Percentiles rank a stretch among this genome's conserved stretches.
These are phyloP conservation scores for Quercus phellos DNA, from an alignment of 331 rosid genomes.

Conservation along the genomic window DNA sequence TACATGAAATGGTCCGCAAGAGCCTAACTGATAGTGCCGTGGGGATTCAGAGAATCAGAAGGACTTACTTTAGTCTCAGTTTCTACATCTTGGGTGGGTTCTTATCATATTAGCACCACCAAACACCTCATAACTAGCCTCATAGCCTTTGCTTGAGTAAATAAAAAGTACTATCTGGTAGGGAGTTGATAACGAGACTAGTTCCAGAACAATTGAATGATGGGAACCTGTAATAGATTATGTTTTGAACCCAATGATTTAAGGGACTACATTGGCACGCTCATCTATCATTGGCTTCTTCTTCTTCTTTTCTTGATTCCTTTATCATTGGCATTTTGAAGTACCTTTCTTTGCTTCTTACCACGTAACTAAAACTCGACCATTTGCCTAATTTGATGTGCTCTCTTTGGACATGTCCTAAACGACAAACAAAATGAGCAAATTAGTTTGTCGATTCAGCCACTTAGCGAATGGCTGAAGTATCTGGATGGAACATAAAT, in stretches of 20 bases:
- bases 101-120: slow-evolving; percentile 17
- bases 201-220: slow-evolving; percentile 10
- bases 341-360: slow-evolving; percentile 11
- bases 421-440: slow-evolving; percentile 42
- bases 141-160: slow-evolving; percentile 22
- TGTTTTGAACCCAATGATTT: neutral
- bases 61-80: slow-evolving; percentile 12
- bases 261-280: neutral
- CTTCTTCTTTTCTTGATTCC: too few relatives aligned
- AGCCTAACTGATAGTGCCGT: slow-evolving; percentile 27
- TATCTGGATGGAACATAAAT: slow-evolving; percentile 7
- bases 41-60: slow-evolving; percentile 15
- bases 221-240: slow-evolving; percentile 9
- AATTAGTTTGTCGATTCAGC: slow-evolving; percentile 19
- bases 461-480: slow-evolving; percentile 35
- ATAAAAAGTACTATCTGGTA: slow-evolving; percentile 15
- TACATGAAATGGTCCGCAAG: slow-evolving; percentile 18
- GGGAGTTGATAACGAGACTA: slow-evolving; percentile 19
- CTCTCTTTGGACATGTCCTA: slow-evolving; percentile 23
- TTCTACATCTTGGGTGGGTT: slow-evolving; percentile 15
- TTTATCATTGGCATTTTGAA: neutral
- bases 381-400: slow-evolving; percentile 26
- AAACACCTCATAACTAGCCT: slow-evolving; percentile 16
- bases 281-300: slow-evolving; percentile 1
- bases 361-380: slow-evolving; percentile 10